Evolutionary conservation across 2,329 filamentous ascomycete genomes (phyloP).

Genomic region (Aspergillus nomiae): DNA sequence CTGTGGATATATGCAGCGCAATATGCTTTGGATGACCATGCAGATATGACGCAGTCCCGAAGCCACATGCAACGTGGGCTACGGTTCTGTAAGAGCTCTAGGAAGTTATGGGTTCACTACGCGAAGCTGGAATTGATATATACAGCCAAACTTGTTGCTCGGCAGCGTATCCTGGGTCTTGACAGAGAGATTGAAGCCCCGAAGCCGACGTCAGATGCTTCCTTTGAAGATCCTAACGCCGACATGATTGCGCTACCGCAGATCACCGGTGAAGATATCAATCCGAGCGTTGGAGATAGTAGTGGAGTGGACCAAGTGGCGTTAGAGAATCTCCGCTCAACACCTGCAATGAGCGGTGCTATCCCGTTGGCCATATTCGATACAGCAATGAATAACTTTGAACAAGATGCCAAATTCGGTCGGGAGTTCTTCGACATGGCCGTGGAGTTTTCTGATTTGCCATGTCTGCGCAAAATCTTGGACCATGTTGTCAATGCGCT

Average conservation of each 20-base stretch:
- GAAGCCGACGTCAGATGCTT: constrained; percentile 37
- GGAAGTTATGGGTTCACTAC: constrained; percentile 83
- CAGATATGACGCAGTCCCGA: constrained; percentile 83
- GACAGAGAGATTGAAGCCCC: constrained; percentile 48
- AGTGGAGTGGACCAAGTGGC: constrained; percentile 55
- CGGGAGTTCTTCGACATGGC: constrained; percentile 82
- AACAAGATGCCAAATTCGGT: constrained; percentile 66
- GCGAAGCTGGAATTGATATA: constrained; percentile 91
- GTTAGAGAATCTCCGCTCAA: constrained; percentile 66
- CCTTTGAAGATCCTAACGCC: constrained; percentile 50
- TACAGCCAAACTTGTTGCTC: constrained; percentile 75
- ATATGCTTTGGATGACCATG: constrained; percentile 73
- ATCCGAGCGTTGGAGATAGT: constrained; percentile 56
- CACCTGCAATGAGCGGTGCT: constrained; percentile 85
- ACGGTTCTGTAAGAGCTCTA: constrained; percentile 79
- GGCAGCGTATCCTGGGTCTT: constrained; percentile 68
- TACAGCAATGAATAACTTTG: constrained; percentile 75
- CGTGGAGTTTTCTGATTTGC: constrained; percentile 66
- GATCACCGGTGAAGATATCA: constrained; percentile 65
- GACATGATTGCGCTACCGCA: constrained; percentile 61
- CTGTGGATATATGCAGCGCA: constrained; percentile 86
- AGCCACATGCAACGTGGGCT: constrained; percentile 87
- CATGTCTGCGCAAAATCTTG: constrained; percentile 67
- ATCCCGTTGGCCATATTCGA: constrained; percentile 94
- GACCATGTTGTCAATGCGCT: constrained; percentile 71